phyloP scores from a whole-genome alignment of 495 filamentous ascomycete species.

The Aspergillus incahuasiensis region DNA sequence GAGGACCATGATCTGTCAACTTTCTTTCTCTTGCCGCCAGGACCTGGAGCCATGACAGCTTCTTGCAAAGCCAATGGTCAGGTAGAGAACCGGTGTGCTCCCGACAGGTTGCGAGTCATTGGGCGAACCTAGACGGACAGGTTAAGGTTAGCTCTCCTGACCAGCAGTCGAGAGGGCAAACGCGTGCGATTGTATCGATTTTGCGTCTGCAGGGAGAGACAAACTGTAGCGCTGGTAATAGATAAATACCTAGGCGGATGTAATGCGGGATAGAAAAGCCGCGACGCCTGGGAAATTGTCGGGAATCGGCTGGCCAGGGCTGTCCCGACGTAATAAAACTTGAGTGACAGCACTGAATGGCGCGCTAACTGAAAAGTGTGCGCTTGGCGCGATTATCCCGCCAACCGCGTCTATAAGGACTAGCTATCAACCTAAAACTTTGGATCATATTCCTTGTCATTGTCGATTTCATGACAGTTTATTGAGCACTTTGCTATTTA shows the following conservation, averaged over 20 bases:
- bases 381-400: not conserved
- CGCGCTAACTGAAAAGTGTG: not conserved
- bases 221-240: slow-evolving; percentile 14
- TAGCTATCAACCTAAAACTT: too few species aligned
- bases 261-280: slow-evolving; percentile 13
- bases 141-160: slow-evolving; percentile 14
- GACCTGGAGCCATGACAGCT: slow-evolving; percentile 47
- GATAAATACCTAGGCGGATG: slow-evolving; percentile 1
- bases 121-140: slow-evolving; percentile 22
- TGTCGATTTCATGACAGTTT: slow-evolving; percentile 16
- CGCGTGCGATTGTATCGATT: not conserved
- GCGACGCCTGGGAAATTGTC: slow-evolving; percentile 5
- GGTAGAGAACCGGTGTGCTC: slow-evolving; percentile 26
- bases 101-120: slow-evolving; percentile 39
- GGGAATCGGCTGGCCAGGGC: slow-evolving; percentile 7
- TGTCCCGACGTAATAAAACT: slow-evolving; percentile 5
- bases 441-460: not conserved
- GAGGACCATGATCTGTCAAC: slow-evolving; percentile 49
- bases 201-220: not conserved
- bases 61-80: slow-evolving; percentile 23
- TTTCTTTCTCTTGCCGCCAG: slow-evolving; percentile 56
- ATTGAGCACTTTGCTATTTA: not conserved
- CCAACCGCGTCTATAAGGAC: not conserved
- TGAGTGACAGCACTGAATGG: not conserved
- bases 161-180: not conserved